Base-by-base conservation (phyloP, 331 rosid species). In the Ulmus americana region DNA sequence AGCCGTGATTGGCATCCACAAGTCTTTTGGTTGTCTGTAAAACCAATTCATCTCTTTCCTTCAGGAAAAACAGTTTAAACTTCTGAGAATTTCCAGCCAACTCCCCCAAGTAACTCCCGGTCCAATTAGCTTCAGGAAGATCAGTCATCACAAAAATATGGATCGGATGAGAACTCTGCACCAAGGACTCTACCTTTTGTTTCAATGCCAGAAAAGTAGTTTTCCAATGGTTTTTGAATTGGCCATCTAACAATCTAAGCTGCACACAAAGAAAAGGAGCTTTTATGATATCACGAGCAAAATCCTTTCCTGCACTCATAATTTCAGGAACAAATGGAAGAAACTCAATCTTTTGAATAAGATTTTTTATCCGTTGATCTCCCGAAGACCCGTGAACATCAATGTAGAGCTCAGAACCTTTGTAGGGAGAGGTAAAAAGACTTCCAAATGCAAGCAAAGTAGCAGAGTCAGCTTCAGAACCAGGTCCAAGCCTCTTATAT, bases 191-290 rank as follows among this genome's bases (percentile, higher is more conserved):
- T 14, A 94, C 3, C 45, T 78, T 85, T 65, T 80, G 82, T 57
- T 70, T 76, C 55, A 94, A 71, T 38, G 75, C 85, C 12, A 39
- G 49, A 61, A 87, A 90, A 72, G 97, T 87, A 63, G 82, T 83
- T 76, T 90, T 82, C 70, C 77, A 70, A 59, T 94, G 99, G 74
- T 94, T 90, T 82, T 94, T 94, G 80, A 94, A 90, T 74, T 87
- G 95, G 52, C 99, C 97, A 49, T 94, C 97, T 62, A 90, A 76
- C 69, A 94, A 74, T 63, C 97, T 79, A 56, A 94, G 90, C 70
- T 89, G 98, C 5, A 95, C 90, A 71, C 97, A 94, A 51, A 94
- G 85, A 59, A 79, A 94, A 39, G 84, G 88, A 76, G 82, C 84
- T 45, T 67, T 70, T 56, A 87, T 86, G 67, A 70, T 83, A 44